Percentiles rank a stretch among this genome's conserved stretches.
Conservation (phyloP, 176 grass and related monocot genomes). For the Poa annua region DNA sequence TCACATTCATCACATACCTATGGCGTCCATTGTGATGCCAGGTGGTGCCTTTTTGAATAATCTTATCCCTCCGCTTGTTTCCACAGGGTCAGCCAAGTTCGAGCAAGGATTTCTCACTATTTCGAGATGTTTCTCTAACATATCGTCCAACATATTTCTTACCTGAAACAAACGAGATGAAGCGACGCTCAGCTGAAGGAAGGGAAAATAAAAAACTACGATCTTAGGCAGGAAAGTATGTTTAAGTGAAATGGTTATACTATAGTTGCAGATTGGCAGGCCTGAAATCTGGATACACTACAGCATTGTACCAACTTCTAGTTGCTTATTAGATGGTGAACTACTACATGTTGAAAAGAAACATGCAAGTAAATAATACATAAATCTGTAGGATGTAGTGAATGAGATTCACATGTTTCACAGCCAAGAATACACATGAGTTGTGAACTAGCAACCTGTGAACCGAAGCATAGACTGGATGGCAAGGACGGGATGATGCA, state of each 20-base stretch:
- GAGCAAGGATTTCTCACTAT: conserved; percentile 58
- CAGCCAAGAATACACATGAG: not conserved
- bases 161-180: conserved; percentile 55
- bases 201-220: not conserved
- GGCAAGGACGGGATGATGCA: too few relatives aligned
- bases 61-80: conserved; percentile 64
- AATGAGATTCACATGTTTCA: not conserved
- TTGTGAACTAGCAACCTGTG: not conserved
- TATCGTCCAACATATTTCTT: conserved; percentile 79
- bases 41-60: conserved; percentile 84
- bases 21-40: conserved; percentile 67
- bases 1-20: conserved; percentile 45
- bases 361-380: not conserved
- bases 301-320: not conserved
- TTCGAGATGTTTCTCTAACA: conserved; percentile 77
- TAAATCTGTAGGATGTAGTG: not conserved
- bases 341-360: not conserved
- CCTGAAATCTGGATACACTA: not conserved
- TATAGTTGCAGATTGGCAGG: conserved; percentile 14
- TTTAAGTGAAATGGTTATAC: not conserved
- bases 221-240: not conserved
- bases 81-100: conserved; percentile 37
- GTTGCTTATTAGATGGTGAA: conserved; percentile 5
- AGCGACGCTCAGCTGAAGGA: conserved; percentile 9
- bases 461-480: too few relatives aligned